Evolutionary conservation across 306 rosid genomes (phyloP), one percentile per base, ranked within the genome.

Genomic region (Prunus fruticosa): DNA sequence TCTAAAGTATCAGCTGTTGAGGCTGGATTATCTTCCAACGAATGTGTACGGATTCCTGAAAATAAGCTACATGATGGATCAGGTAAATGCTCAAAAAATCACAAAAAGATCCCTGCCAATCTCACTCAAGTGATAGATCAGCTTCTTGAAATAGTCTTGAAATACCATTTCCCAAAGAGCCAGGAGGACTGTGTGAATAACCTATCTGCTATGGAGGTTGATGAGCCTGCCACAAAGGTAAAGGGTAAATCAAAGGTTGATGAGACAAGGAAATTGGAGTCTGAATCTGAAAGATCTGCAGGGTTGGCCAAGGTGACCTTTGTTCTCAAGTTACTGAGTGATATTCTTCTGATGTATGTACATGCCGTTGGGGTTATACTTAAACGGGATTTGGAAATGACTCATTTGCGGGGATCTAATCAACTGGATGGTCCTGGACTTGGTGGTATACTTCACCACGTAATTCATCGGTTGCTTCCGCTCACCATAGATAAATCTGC

Each of bases 231-330:
- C 69, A 78, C 87, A 79, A 92, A 96, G 88, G 96, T 88, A 51
- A 96, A 93, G 88, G 99, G 99, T 61, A 96, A 96, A 84, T 88
- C 97, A 11, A 95, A 95, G 93, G 96, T 93, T 66, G 94, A 84
- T 68, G 98, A 92, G 82, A 76, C 76, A 11, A 82, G 69, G 72
- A 79, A 54, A 72, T 64, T 81, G 58, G 94, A 93, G 86, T 86
- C 88, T 61, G 97, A 89, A 61, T 87, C 96, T 72, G 97, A 91
- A 84, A 92, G 81, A 82, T 96, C 96, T 72, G 89, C 96, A 15
- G 96, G 93, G 82, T 84, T 96, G 71, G 99, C 97, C 68, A 96
- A 91, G 87, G 96, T 89, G 83, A 93, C 93, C 73, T 96, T 96
- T 86, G 91, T 96, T 58, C 96, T 96, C 72, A 96, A 96, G 84